phyloP scores from a whole-genome alignment of 179 eudicot genomes.

The Camellia oleifera region DNA sequence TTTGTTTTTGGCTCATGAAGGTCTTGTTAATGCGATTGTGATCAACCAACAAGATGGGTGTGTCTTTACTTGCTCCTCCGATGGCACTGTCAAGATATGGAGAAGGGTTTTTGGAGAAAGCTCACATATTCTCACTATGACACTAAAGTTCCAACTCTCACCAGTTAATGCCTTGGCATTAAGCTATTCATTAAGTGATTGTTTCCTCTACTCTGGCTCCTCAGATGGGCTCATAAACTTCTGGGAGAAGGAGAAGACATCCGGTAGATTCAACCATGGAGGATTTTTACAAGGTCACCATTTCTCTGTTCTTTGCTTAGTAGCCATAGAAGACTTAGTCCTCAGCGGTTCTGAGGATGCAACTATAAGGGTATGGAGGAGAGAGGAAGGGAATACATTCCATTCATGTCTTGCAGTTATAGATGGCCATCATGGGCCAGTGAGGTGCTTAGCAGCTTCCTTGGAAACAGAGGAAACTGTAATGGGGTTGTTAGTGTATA shows the following conservation, averaged over 20 bases:
- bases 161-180: slow-evolving; percentile 61
- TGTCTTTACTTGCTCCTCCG: slow-evolving; percentile 51
- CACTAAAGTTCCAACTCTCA: slow-evolving; percentile 44
- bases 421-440: slow-evolving; percentile 61
- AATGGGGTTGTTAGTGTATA: slow-evolving; percentile 40
- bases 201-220: slow-evolving; percentile 54
- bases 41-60: slow-evolving; percentile 51
- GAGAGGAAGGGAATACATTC: slow-evolving; percentile 32
- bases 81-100: slow-evolving; percentile 60
- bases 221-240: slow-evolving; percentile 56
- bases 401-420: slow-evolving; percentile 52
- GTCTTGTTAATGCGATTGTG: slow-evolving; percentile 38
- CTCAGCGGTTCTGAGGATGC: slow-evolving; percentile 59
- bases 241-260: slow-evolving; percentile 44
- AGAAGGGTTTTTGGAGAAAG: slow-evolving; percentile 46
- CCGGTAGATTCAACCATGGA: slow-evolving; percentile 49
- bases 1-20: slow-evolving; percentile 54
- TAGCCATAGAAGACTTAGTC: slow-evolving; percentile 35
- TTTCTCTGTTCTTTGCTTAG: slow-evolving; percentile 48
- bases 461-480: slow-evolving; percentile 34
- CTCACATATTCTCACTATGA: slow-evolving; percentile 52
- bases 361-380: slow-evolving; percentile 49
- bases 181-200: slow-evolving; percentile 23
- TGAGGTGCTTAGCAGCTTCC: slow-evolving; percentile 46
- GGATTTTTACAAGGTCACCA: slow-evolving; percentile 54